A percentile compares a stretch with the other conserved stretches of the same genome.
These are phyloP conservation scores for Moniliophthora roreri DNA, from an alignment of 1,284 basidiomycete genomes.

Conservation along the genomic window DNA sequence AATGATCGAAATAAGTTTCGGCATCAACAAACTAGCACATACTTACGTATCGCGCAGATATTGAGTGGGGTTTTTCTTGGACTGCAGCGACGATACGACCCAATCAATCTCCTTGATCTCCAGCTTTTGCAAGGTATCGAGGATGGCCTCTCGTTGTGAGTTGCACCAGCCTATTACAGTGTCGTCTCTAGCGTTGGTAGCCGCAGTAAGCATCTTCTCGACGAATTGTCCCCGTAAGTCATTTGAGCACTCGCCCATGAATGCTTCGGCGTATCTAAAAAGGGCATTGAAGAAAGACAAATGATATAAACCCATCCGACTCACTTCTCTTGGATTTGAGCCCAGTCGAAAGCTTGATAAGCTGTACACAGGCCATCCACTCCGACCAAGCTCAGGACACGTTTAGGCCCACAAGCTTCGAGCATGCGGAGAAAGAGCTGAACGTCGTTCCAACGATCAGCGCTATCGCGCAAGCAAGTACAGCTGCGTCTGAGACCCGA, in stretches of 20 bases:
- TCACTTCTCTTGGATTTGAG: constrained; percentile 8
- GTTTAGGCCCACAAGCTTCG: constrained; percentile 7
- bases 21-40: neutral
- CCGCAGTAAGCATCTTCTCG: neutral
- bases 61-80: neutral
- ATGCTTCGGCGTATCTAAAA: neutral
- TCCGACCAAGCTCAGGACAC: constrained; percentile 11
- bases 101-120: neutral
- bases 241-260: neutral
- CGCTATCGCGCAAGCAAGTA: constrained; percentile 5
- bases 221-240: neutral
- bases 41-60: neutral
- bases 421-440: constrained; percentile 6
- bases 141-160: neutral
- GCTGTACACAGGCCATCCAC: constrained; percentile 8
- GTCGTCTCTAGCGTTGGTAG: neutral
- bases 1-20: neutral
- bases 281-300: neutral
- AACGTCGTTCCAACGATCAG: constrained; percentile 16
- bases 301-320: neutral
- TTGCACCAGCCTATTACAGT: neutral
- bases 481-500: neutral
- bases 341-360: constrained; percentile 14
- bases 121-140: neutral
- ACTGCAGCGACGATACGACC: neutral